Conservation (phyloP, 2,329 filamentous ascomycete genomes). For the Ascochyta fabae region DNA sequence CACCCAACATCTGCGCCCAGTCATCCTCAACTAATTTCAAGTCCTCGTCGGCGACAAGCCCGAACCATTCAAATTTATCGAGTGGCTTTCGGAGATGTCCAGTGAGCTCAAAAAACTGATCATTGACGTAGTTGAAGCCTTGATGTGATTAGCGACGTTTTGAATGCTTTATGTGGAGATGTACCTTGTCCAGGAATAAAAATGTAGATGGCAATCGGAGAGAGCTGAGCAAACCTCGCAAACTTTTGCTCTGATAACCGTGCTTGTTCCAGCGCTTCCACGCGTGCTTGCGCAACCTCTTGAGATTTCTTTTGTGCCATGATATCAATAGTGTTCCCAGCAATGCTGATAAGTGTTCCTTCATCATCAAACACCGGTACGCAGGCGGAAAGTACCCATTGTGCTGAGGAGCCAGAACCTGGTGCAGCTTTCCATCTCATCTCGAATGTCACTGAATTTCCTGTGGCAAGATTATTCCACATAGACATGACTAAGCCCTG, state of each 20-base stretch:
- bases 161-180: neutral
- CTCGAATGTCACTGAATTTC: slow-evolving; percentile 40
- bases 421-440: slow-evolving; percentile 42
- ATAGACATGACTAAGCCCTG: slow-evolving; percentile 33
- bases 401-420: slow-evolving; percentile 20
- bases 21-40: slow-evolving; percentile 20
- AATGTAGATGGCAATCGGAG: slow-evolving; percentile 37
- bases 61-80: slow-evolving; percentile 26
- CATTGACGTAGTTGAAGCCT: slow-evolving; percentile 40
- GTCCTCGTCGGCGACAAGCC: slow-evolving; percentile 33
- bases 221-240: slow-evolving; percentile 33
- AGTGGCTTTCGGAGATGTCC: slow-evolving; percentile 22
- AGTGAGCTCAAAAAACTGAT: slow-evolving; percentile 38
- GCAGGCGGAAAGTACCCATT: slow-evolving; percentile 41
- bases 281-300: slow-evolving; percentile 26
- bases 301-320: slow-evolving; percentile 40
- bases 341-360: slow-evolving; percentile 35
- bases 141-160: neutral
- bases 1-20: slow-evolving; percentile 26
- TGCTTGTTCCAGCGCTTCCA: slow-evolving; percentile 37
- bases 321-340: slow-evolving; percentile 43
- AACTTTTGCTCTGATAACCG: slow-evolving; percentile 36
- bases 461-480: slow-evolving; percentile 39
- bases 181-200: slow-evolving; percentile 29
- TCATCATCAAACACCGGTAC: slow-evolving; percentile 39